Evolutionary conservation across 768 basidiomycete genomes (phyloP).

Genomic region (Lactifluus rugatus): DNA sequence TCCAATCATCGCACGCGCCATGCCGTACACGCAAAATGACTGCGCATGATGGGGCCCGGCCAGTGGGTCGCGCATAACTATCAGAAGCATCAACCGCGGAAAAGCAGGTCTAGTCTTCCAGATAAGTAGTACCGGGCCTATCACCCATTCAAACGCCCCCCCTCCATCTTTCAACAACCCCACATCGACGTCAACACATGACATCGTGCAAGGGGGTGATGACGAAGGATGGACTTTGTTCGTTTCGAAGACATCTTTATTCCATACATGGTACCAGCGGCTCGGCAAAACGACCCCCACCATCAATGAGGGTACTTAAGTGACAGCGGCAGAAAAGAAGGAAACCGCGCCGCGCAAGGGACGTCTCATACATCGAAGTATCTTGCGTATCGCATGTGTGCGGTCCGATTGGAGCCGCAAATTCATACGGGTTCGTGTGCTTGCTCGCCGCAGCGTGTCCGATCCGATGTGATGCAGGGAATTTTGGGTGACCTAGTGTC

Average conservation of each 20-base stretch:
- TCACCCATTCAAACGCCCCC: background rate
- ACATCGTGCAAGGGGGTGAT: background rate
- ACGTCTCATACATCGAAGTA: background rate
- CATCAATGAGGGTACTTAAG: background rate
- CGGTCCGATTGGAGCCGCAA: background rate
- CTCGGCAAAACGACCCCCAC: background rate
- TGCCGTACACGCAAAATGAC: background rate
- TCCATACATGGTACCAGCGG: background rate
- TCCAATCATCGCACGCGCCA: background rate
- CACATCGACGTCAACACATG: background rate
- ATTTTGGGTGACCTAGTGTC: background rate
- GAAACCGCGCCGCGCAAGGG: background rate
- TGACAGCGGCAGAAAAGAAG: background rate
- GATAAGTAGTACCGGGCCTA: background rate
- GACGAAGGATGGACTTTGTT: background rate
- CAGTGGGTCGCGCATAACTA: background rate
- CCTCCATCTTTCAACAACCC: background rate
- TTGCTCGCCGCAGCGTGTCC: background rate
- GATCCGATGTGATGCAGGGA: conserved; percentile 10
- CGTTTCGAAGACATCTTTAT: background rate
- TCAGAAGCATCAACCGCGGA: background rate
- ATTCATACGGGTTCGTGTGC: background rate
- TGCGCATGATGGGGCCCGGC: background rate
- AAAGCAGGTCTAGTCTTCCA: background rate
- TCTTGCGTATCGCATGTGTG: background rate